These are phyloP conservation scores for Naegleria lovaniensis DNA, from an alignment of 208 protist genomes.

Conservation along the genomic window DNA sequence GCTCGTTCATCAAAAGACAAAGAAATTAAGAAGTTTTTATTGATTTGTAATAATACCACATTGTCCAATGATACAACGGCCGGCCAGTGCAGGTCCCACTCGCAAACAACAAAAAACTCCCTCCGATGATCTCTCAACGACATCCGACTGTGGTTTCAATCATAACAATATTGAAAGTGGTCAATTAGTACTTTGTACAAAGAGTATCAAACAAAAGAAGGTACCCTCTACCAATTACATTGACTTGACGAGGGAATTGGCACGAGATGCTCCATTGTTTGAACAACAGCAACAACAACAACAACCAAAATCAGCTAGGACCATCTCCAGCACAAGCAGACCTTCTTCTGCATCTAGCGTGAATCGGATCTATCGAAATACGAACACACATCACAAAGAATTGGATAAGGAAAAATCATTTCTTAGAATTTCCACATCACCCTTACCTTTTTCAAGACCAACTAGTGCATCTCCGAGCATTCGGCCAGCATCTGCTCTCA, in stretches of 20 bases:
- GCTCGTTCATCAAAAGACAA: too few species aligned
- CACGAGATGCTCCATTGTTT: too few species aligned
- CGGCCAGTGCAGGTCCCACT: neutral
- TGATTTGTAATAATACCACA: too few species aligned
- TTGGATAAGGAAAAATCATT: neutral
- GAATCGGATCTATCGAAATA: neutral
- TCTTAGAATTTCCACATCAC: neutral
- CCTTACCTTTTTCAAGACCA: neutral
- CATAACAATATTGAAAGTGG: too few species aligned
- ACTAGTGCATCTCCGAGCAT: neutral
- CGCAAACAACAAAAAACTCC: neutral
- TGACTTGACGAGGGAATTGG: too few species aligned
- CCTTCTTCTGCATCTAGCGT: neutral
- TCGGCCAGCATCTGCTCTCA: neutral
- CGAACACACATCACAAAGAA: neutral
- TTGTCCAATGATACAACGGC: neutral
- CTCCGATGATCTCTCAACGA: too few species aligned
- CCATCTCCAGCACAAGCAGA: neutral
- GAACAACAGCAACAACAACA: neutral
- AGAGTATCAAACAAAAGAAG: too few species aligned
- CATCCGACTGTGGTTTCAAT: too few species aligned
- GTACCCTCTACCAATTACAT: too few species aligned
- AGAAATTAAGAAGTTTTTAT: too few species aligned
- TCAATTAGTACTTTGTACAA: too few species aligned
- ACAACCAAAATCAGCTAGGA: neutral